Conservation (phyloP, 768 basidiomycete genomes). For the Nidularia pulvinata region DNA sequence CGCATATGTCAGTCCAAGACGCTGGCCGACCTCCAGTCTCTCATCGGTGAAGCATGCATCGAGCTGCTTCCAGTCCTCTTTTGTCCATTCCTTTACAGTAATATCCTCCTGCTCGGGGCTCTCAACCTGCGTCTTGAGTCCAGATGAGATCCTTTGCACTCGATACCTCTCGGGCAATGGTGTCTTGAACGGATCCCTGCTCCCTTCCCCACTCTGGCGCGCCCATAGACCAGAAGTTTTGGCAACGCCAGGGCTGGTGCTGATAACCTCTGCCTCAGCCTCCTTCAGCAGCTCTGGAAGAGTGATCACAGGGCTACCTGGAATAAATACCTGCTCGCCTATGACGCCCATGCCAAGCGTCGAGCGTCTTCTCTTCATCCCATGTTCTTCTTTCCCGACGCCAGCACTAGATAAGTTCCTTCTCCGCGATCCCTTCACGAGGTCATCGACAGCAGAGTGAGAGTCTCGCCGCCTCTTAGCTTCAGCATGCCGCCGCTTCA, state of each 20-base stretch:
- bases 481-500: conserved; percentile 27
- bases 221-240: not conserved
- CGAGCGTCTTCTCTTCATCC: conserved; percentile 17
- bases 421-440: conserved; percentile 27
- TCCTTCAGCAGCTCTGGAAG: conserved; percentile 57
- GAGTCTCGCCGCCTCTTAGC: conserved; percentile 24
- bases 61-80: conserved; percentile 78
- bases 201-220: not conserved
- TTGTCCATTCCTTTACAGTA: conserved; percentile 51
- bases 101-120: conserved; percentile 3
- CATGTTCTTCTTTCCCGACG: conserved; percentile 21
- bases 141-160: not conserved
- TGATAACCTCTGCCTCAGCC: conserved; percentile 50
- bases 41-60: conserved; percentile 81
- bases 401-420: conserved; percentile 27
- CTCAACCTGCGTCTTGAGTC: not conserved
- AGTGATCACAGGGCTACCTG: conserved; percentile 52
- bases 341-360: conserved; percentile 41
- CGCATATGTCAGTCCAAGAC: conserved; percentile 12
- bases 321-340: conserved; percentile 52
- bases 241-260: not conserved
- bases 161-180: conserved; percentile 11
- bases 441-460: conserved; percentile 26
- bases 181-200: conserved; percentile 22
- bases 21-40: conserved; percentile 45